phyloP scores from a whole-genome alignment of 306 rosid genomes.

The Gillenia trifoliata region DNA sequence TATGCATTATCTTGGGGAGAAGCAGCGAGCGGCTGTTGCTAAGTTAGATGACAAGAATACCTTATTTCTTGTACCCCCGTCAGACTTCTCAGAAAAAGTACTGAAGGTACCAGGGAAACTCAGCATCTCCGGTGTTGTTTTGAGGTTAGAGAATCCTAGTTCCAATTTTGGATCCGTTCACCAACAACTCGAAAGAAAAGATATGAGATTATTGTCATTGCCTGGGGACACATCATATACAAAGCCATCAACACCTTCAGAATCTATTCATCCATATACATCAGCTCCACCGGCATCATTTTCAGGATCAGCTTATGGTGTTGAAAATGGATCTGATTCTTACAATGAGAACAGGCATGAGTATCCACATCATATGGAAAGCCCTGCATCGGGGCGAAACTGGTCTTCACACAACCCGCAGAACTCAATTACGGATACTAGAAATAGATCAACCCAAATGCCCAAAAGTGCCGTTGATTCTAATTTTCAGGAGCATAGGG shows the following conservation, averaged over 20 bases:
- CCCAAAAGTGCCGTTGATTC: slow-evolving; percentile 38
- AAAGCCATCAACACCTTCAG: slow-evolving; percentile 38
- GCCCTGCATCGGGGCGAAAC: slow-evolving; percentile 36
- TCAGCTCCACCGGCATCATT: slow-evolving; percentile 35
- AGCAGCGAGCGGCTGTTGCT: slow-evolving; percentile 90
- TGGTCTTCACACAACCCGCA: slow-evolving; percentile 52
- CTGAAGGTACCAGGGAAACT: slow-evolving; percentile 90
- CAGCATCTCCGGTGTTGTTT: slow-evolving; percentile 91
- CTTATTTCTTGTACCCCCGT: slow-evolving; percentile 96
- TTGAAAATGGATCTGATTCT: slow-evolving; percentile 33
- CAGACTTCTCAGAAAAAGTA: slow-evolving; percentile 85
- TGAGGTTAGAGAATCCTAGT: slow-evolving; percentile 77
- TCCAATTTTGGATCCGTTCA: slow-evolving; percentile 43
- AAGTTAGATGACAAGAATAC: slow-evolving; percentile 87
- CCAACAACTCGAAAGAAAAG: slow-evolving; percentile 44
- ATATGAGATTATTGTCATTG: slow-evolving; percentile 31
- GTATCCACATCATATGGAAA: slow-evolving; percentile 45
- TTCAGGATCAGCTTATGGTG: slow-evolving; percentile 36
- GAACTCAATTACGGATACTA: slow-evolving; percentile 32
- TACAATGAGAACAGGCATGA: slow-evolving; percentile 45
- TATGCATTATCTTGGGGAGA: slow-evolving; percentile 91
- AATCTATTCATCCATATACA: slow-evolving; percentile 26
- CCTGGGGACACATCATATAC: slow-evolving; percentile 37
- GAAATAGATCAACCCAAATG: slow-evolving; percentile 39
- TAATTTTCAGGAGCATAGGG: slow-evolving; percentile 36